Percentiles rank a stretch among this genome's conserved stretches.
These are phyloP conservation scores for Blastocystis sp. DNA, from an alignment of 352 stramenopile species.

Conservation along the genomic window DNA sequence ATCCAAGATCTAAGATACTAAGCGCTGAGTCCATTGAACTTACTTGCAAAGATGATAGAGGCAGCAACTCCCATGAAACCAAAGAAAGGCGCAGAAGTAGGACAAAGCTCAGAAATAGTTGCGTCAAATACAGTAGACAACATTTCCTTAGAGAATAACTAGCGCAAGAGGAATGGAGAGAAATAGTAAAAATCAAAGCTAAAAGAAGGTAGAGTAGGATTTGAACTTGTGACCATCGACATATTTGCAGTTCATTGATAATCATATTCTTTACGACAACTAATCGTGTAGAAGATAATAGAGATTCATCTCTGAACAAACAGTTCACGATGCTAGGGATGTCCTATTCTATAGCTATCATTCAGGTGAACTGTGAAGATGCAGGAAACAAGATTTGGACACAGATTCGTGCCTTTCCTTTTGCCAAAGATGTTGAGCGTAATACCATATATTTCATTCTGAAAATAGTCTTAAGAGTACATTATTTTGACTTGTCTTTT, in stretches of 20 bases:
- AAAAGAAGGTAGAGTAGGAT: neutral
- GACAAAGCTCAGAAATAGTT: conserved; percentile 84
- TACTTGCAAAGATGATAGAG: conserved; percentile 84
- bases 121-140: conserved; percentile 47
- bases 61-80: conserved; percentile 96
- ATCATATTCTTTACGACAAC: no score
- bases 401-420: neutral
- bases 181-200: neutral
- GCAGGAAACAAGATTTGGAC: conserved; percentile 4
- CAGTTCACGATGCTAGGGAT: conserved; percentile 1
- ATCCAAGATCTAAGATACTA: conserved; percentile 81
- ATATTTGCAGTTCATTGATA: no score
- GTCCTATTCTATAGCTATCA: neutral
- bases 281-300: no score
- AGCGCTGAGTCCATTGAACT: conserved; percentile 26
- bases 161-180: neutral
- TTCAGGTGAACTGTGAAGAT: conserved; percentile 27
- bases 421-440: conserved; percentile 25
- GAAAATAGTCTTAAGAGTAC: conserved; percentile 14
- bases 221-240: neutral
- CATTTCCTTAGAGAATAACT: neutral
- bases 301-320: no score
- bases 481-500: conserved; percentile 1
- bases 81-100: conserved; percentile 96
- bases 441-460: neutral